Evolutionary conservation across 1,139 yeast species (phyloP).

Genomic region (Magnusiomyces magnusii): DNA sequence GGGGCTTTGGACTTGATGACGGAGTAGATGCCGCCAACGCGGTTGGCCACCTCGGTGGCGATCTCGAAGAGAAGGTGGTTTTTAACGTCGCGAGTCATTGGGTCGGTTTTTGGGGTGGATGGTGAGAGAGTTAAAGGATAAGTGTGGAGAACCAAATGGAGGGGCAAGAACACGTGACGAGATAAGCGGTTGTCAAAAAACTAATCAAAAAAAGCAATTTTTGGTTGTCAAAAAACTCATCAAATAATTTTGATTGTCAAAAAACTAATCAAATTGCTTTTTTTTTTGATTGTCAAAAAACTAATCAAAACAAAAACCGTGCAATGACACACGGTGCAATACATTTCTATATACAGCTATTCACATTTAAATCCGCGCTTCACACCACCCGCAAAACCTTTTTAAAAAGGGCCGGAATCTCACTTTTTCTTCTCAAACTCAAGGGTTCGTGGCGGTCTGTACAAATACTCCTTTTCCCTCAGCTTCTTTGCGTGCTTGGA

Average conservation of each 20-base stretch:
- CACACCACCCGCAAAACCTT: too few relatives aligned
- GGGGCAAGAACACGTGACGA: background rate
- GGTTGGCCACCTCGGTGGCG: constrained; percentile 96
- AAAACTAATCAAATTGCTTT: background rate
- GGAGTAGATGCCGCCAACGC: constrained; percentile 97
- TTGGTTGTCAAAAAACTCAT: background rate
- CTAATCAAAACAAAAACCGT: background rate
- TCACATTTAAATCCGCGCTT: too few relatives aligned
- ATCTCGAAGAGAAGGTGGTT: constrained; percentile 87
- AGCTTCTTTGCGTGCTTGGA: constrained; percentile 43
- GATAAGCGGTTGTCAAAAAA: background rate
- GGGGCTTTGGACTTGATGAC: constrained; percentile 96
- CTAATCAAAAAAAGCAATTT: background rate
- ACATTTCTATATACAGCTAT: background rate
- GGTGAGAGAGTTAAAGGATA: too few relatives aligned
- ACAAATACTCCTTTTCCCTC: constrained; percentile 60
- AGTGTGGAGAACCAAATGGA: background rate
- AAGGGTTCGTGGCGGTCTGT: constrained; percentile 49
- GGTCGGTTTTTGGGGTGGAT: background rate
- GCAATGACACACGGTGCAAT: background rate
- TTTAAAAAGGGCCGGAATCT: too few relatives aligned
- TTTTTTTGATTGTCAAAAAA: too few relatives aligned
- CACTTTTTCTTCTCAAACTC: constrained; percentile 38
- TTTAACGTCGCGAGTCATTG: constrained; percentile 38
- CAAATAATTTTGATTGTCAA: background rate